phyloP scores from a whole-genome alignment of 345 rosid species.

The Cardamine chenopodiifolia region DNA sequence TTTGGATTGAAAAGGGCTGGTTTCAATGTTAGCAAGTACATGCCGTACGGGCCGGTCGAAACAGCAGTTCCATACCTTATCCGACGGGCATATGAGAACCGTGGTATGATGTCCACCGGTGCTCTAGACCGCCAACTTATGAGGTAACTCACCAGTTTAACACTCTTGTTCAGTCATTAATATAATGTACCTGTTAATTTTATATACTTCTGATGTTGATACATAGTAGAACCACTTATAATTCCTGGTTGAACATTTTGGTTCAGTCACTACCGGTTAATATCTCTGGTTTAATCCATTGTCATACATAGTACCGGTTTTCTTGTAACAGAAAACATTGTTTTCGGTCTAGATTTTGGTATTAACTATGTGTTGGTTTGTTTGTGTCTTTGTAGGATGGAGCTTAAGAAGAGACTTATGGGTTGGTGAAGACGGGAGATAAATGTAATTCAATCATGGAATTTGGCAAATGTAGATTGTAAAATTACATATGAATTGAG shows the following conservation, averaged over 20 bases:
- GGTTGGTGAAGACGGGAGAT: slow-evolving; percentile 39
- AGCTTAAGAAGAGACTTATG: slow-evolving; percentile 62
- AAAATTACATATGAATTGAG: neutral
- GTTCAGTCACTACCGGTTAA: neutral
- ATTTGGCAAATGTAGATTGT: neutral
- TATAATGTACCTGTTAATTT: neutral
- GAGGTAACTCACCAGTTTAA: slow-evolving; percentile 44
- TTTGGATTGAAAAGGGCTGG: slow-evolving; percentile 75
- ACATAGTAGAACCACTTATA: neutral
- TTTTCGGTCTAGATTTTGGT: slow-evolving; percentile 2
- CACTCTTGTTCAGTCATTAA: neutral
- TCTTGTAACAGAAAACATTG: neutral
- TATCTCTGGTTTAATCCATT: neutral
- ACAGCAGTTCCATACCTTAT: slow-evolving; percentile 77
- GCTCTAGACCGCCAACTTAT: slow-evolving; percentile 68
- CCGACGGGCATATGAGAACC: slow-evolving; percentile 89
- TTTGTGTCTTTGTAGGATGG: slow-evolving; percentile 55
- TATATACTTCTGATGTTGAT: neutral
- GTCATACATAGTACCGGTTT: neutral
- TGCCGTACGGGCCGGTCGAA: slow-evolving; percentile 77
- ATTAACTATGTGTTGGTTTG: neutral
- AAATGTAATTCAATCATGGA: slow-evolving; percentile 17
- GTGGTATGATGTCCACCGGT: slow-evolving; percentile 72
- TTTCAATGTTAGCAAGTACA: slow-evolving; percentile 82
- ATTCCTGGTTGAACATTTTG: neutral